These are phyloP conservation scores for Penicillium sp. DNA, from an alignment of 2,329 filamentous ascomycete species.

Conservation along the genomic window DNA sequence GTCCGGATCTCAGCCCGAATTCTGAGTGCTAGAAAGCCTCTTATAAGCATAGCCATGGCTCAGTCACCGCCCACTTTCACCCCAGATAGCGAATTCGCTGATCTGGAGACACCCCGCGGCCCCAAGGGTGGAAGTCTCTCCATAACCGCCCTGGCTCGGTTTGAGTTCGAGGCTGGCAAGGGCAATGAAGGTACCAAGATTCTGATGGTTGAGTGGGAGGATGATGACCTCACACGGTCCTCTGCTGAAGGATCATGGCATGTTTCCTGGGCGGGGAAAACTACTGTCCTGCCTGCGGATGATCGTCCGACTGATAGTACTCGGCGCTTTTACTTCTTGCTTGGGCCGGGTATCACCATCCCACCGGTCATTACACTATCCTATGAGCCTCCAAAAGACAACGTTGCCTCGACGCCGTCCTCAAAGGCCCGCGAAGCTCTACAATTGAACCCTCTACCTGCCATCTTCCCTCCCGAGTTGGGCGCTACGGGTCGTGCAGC, in stretches of 20 bases:
- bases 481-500: conserved; percentile 65
- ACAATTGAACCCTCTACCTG: conserved; percentile 76
- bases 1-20: too few species aligned
- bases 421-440: conserved; percentile 44
- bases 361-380: conserved; percentile 70
- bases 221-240: conserved; percentile 53
- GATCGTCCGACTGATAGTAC: conserved; percentile 56
- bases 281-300: conserved; percentile 65
- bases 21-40: too few species aligned
- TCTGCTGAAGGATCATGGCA: conserved; percentile 61
- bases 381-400: conserved; percentile 50
- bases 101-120: conserved; percentile 33
- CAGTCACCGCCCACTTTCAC: conserved; percentile 29
- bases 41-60: too few species aligned
- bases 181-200: conserved; percentile 86
- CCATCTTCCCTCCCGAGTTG: conserved; percentile 78
- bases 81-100: conserved; percentile 32
- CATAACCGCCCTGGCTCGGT: conserved; percentile 70
- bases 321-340: conserved; percentile 75
- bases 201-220: conserved; percentile 89
- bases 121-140: conserved; percentile 32
- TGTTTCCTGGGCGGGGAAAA: conserved; percentile 81
- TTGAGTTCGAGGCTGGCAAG: conserved; percentile 78
- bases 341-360: conserved; percentile 70
- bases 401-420: too few species aligned